A percentile compares a stretch with the other conserved stretches of the same genome.
Evolutionary conservation across 768 basidiomycete genomes (phyloP).

Genomic region (Phaffia australis): DNA sequence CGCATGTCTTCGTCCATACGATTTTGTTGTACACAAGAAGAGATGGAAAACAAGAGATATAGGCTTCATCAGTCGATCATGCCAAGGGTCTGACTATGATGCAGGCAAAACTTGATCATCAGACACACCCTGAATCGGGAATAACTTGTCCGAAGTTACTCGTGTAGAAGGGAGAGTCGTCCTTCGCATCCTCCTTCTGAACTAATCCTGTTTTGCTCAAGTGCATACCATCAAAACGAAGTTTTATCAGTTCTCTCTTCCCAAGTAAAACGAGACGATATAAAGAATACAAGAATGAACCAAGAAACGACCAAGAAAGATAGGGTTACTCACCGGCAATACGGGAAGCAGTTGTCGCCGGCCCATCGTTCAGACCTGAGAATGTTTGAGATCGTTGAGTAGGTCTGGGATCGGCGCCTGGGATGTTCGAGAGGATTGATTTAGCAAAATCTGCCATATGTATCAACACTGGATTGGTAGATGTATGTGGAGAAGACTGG

Average conservation of each 20-base stretch:
- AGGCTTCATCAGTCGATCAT: no score
- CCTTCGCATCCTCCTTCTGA: conserved; percentile 29
- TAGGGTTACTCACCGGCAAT: conserved; percentile 26
- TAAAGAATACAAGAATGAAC: background rate
- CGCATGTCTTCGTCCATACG: conserved; percentile 22
- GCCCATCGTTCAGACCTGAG: conserved; percentile 35
- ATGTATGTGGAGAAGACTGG: no score
- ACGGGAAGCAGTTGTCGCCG: conserved; percentile 32
- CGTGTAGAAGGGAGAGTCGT: conserved; percentile 32
- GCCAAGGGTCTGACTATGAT: no score
- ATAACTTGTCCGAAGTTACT: conserved; percentile 36
- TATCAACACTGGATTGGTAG: no score
- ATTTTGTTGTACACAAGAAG: no score
- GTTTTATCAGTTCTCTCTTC: background rate
- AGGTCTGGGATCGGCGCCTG: conserved; percentile 35
- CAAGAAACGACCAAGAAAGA: background rate
- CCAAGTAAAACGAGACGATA: background rate
- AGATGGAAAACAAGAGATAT: background rate
- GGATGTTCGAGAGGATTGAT: conserved; percentile 28
- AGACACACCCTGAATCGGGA: conserved; percentile 29
- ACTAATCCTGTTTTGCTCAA: conserved; percentile 30
- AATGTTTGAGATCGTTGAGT: conserved; percentile 33
- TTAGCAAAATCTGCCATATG: conserved; percentile 1
- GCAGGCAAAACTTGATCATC: no score
- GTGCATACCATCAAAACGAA: no score